Percentiles rank a stretch among this genome's conserved stretches.
phyloP scores from a whole-genome alignment of 768 basidiomycete species.

The Pulveroboletus frians region DNA sequence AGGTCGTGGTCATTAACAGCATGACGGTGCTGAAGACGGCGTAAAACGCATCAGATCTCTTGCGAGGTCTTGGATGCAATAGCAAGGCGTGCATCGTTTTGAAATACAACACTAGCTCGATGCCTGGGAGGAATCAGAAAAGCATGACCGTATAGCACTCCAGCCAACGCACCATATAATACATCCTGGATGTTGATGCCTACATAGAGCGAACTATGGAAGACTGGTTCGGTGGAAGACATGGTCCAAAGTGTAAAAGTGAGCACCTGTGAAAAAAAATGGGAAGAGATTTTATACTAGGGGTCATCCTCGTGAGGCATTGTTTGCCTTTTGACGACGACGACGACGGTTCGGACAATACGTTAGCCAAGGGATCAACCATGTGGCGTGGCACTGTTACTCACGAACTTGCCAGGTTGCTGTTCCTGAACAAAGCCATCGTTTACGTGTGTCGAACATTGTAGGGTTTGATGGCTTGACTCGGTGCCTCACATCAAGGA shows the following conservation, averaged over 20 bases:
- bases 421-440: background rate
- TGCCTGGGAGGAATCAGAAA: conserved; percentile 7
- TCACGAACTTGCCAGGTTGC: no score
- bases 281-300: no score
- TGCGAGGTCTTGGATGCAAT: background rate
- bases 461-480: background rate
- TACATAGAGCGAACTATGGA: conserved; percentile 21
- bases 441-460: background rate
- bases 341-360: no score
- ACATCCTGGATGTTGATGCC: conserved; percentile 24
- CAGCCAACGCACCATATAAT: conserved; percentile 18
- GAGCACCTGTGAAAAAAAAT: no score
- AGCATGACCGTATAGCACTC: background rate
- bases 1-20: conserved; percentile 32
- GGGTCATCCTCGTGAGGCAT: no score
- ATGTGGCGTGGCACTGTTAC: no score
- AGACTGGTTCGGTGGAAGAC: conserved; percentile 18
- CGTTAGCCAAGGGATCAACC: no score
- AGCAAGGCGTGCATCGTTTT: conserved; percentile 21
- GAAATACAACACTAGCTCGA: conserved; percentile 24
- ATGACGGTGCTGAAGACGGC: conserved; percentile 23
- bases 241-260: background rate
- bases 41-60: conserved; percentile 18
- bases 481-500: background rate
- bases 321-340: no score